Percentiles rank a stretch among this genome's conserved stretches.
phyloP scores from a whole-genome alignment of 2,329 filamentous ascomycete genomes.

The Colletotrichum spinosum region DNA sequence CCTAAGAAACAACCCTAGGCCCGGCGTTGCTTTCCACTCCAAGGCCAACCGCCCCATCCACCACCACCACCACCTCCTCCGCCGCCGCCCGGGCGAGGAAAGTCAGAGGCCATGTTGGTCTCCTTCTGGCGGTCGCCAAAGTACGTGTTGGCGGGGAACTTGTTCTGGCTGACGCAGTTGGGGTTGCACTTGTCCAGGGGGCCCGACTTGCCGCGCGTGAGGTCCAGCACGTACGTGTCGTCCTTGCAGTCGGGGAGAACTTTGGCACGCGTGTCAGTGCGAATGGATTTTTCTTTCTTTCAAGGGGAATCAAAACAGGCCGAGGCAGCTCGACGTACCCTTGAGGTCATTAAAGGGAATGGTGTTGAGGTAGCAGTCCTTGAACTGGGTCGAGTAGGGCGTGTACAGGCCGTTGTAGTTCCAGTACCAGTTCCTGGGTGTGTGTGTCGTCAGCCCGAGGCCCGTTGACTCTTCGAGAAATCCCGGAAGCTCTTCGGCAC shows the following conservation, averaged over 20 bases:
- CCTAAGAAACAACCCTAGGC: not conserved
- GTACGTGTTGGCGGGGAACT: constrained; percentile 34
- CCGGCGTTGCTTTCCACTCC: constrained; percentile 4
- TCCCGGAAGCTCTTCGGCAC: too few species aligned
- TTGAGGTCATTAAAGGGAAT: constrained; percentile 36
- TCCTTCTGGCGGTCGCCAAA: constrained; percentile 36
- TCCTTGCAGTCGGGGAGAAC: constrained; percentile 36
- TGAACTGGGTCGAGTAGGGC: constrained; percentile 34
- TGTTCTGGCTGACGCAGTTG: constrained; percentile 37
- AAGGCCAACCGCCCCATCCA: not conserved
- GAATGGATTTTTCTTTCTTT: too few species aligned
- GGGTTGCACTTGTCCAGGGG: constrained; percentile 38
- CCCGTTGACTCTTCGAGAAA: not conserved
- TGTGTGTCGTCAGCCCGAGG: not conserved
- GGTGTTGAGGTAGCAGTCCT: constrained; percentile 35
- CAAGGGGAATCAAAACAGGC: not conserved
- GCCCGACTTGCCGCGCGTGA: constrained; percentile 34
- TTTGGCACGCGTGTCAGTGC: not conserved
- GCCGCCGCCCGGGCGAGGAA: constrained; percentile 16
- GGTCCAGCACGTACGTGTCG: constrained; percentile 36
- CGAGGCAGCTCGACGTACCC: not conserved
- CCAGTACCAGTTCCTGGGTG: constrained; percentile 35
- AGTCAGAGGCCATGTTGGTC: constrained; percentile 30
- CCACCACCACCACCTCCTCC: not conserved
- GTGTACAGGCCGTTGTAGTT: constrained; percentile 39